Conservation (phyloP, 2,329 filamentous ascomycete species). For the Pestalotiopsis sp. region DNA sequence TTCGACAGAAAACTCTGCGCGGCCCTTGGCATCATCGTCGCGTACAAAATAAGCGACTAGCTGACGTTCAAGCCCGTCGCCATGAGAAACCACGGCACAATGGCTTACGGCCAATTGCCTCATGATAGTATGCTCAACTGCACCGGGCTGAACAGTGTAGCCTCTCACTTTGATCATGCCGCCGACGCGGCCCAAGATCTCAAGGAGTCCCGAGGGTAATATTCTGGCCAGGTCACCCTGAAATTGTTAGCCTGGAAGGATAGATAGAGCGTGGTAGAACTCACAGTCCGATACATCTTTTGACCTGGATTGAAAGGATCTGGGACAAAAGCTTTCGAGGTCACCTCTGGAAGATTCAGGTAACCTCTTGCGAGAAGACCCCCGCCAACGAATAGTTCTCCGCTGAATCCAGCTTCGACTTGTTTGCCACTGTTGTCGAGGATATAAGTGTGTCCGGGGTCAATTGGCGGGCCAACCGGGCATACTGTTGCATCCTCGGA, state of each 20-base stretch:
- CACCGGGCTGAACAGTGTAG: conserved; percentile 77
- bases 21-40: conserved; percentile 61
- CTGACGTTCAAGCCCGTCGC: conserved; percentile 75
- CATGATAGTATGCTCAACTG: conserved; percentile 74
- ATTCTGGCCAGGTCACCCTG: conserved; percentile 68
- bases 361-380: conserved; percentile 74
- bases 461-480: conserved; percentile 72
- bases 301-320: conserved; percentile 68
- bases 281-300: conserved; percentile 69
- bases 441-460: conserved; percentile 71
- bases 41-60: conserved; percentile 76
- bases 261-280: not conserved
- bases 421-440: conserved; percentile 69
- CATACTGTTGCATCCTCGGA: conserved; percentile 67
- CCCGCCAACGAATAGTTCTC: conserved; percentile 79
- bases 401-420: conserved; percentile 63
- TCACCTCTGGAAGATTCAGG: conserved; percentile 78
- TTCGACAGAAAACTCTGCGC: conserved; percentile 67
- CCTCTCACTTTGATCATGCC: conserved; percentile 82
- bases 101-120: conserved; percentile 70
- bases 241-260: not conserved
- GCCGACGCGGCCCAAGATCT: conserved; percentile 76
- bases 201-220: conserved; percentile 68
- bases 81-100: conserved; percentile 73
- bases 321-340: conserved; percentile 69